Conservation (phyloP, 2,329 filamentous ascomycete genomes). For the Nothophaeocryptopus gaeumannii region DNA sequence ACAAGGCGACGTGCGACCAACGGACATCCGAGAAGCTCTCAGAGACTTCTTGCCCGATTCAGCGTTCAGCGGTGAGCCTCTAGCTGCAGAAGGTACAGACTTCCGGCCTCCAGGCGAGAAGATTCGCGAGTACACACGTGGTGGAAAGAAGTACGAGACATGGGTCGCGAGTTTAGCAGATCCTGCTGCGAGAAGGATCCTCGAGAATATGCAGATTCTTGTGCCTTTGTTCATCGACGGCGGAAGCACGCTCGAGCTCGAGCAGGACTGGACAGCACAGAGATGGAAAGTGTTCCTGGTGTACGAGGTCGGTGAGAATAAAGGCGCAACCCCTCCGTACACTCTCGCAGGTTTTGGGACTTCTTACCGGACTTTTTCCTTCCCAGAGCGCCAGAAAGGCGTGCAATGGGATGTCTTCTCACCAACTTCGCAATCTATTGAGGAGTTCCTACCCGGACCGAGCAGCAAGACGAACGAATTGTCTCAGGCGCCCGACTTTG, state of each 20-base stretch:
- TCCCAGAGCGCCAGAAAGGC: constrained; percentile 31
- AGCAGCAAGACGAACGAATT: constrained; percentile 18
- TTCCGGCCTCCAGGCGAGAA: constrained; percentile 75
- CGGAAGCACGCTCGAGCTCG: constrained; percentile 70
- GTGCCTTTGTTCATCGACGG: constrained; percentile 89
- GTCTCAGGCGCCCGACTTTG: constrained; percentile 26
- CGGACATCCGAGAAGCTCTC: constrained; percentile 65
- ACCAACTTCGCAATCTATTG: constrained; percentile 21
- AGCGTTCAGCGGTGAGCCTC: constrained; percentile 39
- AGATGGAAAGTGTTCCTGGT: constrained; percentile 93
- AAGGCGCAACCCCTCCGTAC: constrained; percentile 57
- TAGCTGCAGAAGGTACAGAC: constrained; percentile 39
- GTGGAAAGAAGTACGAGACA: constrained; percentile 71
- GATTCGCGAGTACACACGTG: constrained; percentile 60
- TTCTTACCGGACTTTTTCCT: constrained; percentile 72
- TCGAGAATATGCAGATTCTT: constrained; percentile 79
- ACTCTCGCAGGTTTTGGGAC: constrained; percentile 86
- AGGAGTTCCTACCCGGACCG: constrained; percentile 31
- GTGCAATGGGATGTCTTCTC: constrained; percentile 24
- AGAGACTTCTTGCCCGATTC: constrained; percentile 66
- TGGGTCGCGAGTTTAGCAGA: constrained; percentile 78
- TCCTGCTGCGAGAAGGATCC: constrained; percentile 64
- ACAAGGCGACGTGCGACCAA: constrained; percentile 65
- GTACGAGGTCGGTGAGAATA: constrained; percentile 31
- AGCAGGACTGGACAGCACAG: constrained; percentile 69